Evolutionary conservation across 2,329 filamentous ascomycete genomes (phyloP), one percentile per base, ranked within the genome.

Genomic region (Colletotrichum lini): DNA sequence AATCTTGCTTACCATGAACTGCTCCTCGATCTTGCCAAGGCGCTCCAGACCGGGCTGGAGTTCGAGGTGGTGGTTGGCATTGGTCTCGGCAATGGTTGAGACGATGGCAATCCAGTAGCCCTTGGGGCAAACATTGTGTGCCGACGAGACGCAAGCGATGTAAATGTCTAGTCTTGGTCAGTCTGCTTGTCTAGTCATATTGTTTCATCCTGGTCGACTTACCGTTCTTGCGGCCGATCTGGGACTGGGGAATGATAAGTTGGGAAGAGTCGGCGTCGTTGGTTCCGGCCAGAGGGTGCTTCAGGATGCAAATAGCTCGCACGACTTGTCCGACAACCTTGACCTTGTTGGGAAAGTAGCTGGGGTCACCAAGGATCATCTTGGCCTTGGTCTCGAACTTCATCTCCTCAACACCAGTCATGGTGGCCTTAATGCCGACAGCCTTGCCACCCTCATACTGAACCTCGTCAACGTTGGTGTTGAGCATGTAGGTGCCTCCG

Each of bases 101-200:
- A 99, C 96, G 73, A 98, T 99, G 78, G 96, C 96, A 77, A 99
- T 94, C 88, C 97, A 99, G 90, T 98, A 98, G 73, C 96, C 96
- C 89, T 98, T 97, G 78, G 97, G 96, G 86, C 96, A 98, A 77
- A 99, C 97, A 78, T 97, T 98, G 87, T 99, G 97, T 47, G 95
- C 94, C 49, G 94, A 94, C 1, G 95, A 98, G 71, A 99, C 95
- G 81, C 96, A 93, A 68, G 96, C 96, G 80, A 99, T 92, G 88
- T 99, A 99, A 79, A 99, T 95, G 80, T 98, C 94, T 96, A 74
- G 9, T 56, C n/a, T 26, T 13, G 7, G 26, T 76, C 70, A 77
- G 75, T 65, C 13, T 7, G 50, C 49, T n/a, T 13, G 42, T 67
- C 16, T n/a, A 54, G 3, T 10, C 4, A 16, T 52, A 35, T 45